Evolutionary conservation across 2,329 filamentous ascomycete species (phyloP), one percentile per base, ranked within the genome.

Genomic region (Fusarium newnesense): DNA sequence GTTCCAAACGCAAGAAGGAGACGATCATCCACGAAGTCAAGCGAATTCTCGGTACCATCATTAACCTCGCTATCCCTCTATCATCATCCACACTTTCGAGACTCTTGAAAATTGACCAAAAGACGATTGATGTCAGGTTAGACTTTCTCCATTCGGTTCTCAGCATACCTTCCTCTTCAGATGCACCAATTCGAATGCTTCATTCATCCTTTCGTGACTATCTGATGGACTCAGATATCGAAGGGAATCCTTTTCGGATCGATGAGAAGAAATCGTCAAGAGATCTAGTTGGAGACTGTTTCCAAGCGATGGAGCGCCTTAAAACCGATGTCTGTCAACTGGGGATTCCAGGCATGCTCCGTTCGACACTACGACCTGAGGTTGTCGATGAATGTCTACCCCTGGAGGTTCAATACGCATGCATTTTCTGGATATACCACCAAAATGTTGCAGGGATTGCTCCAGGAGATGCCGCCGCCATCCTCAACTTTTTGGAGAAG

Each of bases 381-480:
- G 10, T 58, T 1, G 32, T 58, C 21, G 28, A 44, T 21, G 7
- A 18, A 21, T 26, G 32, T 9, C 12, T 63, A 16, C n/a, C 34
- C 1, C 18, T n/a, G 0, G 53, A 47, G 9, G 8, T 60, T 2
- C 60, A 63, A 32, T 63, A 63, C 3, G 60, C 60, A 5, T 63
- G 60, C 10, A 1, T 44, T 2, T 19, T 47, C 18, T 63, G 53
- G 60, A 24, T 47, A 8, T 0, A 7, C 1, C 60, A 63, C 7
- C 60, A 60, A 19, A 2, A 0, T 3, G 7, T 10, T 7, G 53
- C 34, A 2, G 53, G 52, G 7, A 10, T 24, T 10, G 5, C 5
- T 2, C 5, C 10, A 1, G 8, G 9, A 1, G 52, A 60, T 26
- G 26, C 21, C 2, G 7, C 16, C 1, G 6, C 4, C 6, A 34